Evolutionary conservation across 306 rosid species (phyloP).

Genomic region (Pyrus bretschneideri): DNA sequence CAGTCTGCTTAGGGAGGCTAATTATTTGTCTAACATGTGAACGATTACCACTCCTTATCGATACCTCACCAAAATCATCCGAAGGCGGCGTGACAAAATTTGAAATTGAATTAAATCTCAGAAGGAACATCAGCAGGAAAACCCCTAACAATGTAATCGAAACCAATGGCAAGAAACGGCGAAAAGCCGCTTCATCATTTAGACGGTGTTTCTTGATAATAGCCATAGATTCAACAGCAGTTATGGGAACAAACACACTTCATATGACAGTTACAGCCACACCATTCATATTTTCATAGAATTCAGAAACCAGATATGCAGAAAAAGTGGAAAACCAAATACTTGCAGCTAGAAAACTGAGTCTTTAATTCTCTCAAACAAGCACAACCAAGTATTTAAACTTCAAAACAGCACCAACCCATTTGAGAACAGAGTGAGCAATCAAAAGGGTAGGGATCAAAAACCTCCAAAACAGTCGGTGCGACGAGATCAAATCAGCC

Average conservation of each 20-base stretch:
- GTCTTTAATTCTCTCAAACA: not conserved
- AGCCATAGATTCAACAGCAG: conserved; percentile 33
- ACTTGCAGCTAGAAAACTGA: not conserved
- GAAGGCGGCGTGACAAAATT: not conserved
- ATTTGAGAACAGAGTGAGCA: conserved; percentile 15
- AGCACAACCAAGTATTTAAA: not conserved
- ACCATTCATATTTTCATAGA: conserved; percentile 18
- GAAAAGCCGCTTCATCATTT: conserved; percentile 48
- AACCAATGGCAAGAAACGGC: conserved; percentile 55
- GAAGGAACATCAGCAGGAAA: conserved; percentile 43
- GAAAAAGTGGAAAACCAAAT: not conserved
- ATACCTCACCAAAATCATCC: conserved; percentile 28
- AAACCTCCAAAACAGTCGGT: conserved; percentile 32
- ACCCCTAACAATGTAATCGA: conserved; percentile 53
- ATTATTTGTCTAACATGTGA: conserved; percentile 19
- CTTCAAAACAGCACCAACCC: conserved; percentile 13
- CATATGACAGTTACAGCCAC: conserved; percentile 11
- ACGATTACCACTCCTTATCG: not conserved
- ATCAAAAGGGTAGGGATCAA: conserved; percentile 20
- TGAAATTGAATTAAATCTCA: conserved; percentile 38
- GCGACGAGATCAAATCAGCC: conserved; percentile 28
- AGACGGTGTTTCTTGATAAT: conserved; percentile 46
- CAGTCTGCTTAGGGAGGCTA: conserved; percentile 59
- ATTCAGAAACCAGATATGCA: conserved; percentile 6
- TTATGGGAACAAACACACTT: conserved; percentile 15